These are phyloP conservation scores for Odonthalia washingtoniensis DNA, from an alignment of 31 red algal species.

Conservation along the genomic window DNA sequence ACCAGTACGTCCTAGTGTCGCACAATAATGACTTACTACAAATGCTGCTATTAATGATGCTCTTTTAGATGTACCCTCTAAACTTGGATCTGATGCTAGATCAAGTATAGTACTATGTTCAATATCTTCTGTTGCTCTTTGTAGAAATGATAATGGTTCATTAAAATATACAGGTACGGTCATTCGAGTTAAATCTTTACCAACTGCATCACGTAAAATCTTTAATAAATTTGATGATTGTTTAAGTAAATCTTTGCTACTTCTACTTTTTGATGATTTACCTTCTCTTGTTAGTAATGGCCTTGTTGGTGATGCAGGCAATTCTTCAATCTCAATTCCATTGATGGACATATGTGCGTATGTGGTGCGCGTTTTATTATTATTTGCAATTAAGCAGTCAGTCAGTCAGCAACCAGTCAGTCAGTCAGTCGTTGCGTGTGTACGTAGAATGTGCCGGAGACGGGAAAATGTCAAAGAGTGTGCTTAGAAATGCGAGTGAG, in stretches of 20 bases:
- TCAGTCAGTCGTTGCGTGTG: too few relatives aligned
- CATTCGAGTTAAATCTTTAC: slow-evolving; percentile 90
- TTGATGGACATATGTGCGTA: slow-evolving; percentile 4
- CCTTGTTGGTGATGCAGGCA: background rate
- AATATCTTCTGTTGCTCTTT: slow-evolving; percentile 88
- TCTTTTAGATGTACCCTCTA: slow-evolving; percentile 47
- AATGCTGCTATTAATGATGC: slow-evolving; percentile 80
- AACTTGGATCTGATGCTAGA: slow-evolving; percentile 43
- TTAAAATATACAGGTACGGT: slow-evolving; percentile 91
- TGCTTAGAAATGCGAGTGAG: too few relatives aligned
- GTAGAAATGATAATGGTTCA: slow-evolving; percentile 94
- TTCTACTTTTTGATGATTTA: background rate
- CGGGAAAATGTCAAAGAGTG: too few relatives aligned
- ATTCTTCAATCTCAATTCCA: background rate
- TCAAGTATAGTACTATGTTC: slow-evolving; percentile 84
- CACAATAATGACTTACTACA: slow-evolving; percentile 76
- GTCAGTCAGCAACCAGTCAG: too few relatives aligned
- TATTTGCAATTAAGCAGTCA: too few relatives aligned
- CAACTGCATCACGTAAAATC: slow-evolving; percentile 79
- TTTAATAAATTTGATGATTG: slow-evolving; percentile 73
- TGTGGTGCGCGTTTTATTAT: too few relatives aligned
- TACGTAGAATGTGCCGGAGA: too few relatives aligned
- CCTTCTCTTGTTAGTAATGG: background rate
- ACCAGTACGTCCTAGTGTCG: slow-evolving; percentile 68
- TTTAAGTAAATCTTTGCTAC: too few relatives aligned